Percentiles rank a stretch among this genome's conserved stretches.
These are phyloP conservation scores for Nannizziopsis barbatae DNA, from an alignment of 2,329 filamentous ascomycete genomes.

Conservation along the genomic window DNA sequence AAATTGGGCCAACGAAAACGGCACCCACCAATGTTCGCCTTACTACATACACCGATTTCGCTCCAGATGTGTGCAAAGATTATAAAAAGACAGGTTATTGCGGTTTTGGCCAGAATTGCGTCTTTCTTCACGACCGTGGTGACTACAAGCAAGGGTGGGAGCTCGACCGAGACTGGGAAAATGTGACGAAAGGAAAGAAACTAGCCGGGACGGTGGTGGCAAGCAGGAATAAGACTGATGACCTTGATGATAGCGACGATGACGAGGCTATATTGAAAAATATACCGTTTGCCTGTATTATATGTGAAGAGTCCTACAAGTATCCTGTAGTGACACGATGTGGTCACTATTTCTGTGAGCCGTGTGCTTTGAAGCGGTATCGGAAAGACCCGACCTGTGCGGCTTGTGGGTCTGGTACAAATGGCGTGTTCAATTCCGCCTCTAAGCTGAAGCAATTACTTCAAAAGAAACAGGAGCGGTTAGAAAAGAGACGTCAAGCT, in stretches of 20 bases:
- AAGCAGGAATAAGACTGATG: slow-evolving; percentile 31
- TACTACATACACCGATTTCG: slow-evolving; percentile 80
- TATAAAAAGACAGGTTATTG: slow-evolving; percentile 67
- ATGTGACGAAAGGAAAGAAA: slow-evolving; percentile 48
- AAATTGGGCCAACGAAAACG: slow-evolving; percentile 63
- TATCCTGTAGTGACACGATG: slow-evolving; percentile 78
- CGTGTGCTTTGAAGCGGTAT: slow-evolving; percentile 77
- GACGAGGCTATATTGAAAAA: slow-evolving; percentile 65
- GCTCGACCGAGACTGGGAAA: slow-evolving; percentile 88
- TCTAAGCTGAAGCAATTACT: slow-evolving; percentile 72
- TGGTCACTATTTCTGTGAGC: slow-evolving; percentile 91
- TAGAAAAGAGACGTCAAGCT: slow-evolving; percentile 42
- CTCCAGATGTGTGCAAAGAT: slow-evolving; percentile 91
- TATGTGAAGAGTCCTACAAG: slow-evolving; percentile 69
- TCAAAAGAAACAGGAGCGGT: slow-evolving; percentile 54
- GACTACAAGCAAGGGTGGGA: slow-evolving; percentile 85
- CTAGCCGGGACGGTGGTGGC: slow-evolving; percentile 39
- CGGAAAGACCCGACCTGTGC: slow-evolving; percentile 77
- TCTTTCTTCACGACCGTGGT: slow-evolving; percentile 51
- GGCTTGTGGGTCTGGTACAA: slow-evolving; percentile 71
- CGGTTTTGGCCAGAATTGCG: slow-evolving; percentile 69
- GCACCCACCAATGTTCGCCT: slow-evolving; percentile 77
- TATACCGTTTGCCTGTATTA: slow-evolving; percentile 82
- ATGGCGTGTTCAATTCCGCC: slow-evolving; percentile 80
- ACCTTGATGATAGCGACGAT: slow-evolving; percentile 42